Base-by-base conservation (phyloP, 345 rosid genomes). In the Lagerstroemia speciosa region DNA sequence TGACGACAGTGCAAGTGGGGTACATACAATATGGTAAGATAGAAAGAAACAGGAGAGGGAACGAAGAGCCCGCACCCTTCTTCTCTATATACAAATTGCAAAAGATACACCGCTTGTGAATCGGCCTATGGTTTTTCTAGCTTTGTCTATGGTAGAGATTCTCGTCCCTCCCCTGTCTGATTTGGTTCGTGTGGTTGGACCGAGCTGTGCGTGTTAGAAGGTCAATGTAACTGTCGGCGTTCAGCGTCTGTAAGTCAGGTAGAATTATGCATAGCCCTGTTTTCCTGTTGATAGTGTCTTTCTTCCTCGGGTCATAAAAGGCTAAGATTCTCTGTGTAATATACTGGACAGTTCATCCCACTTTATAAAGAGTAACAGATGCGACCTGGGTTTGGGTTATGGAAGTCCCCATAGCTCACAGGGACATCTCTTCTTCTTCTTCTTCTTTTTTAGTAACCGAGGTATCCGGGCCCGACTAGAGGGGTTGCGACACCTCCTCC, bases 101-200 rank as follows among this genome's bases (percentile, higher is more conserved):
- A 16, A 46, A 7, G 53, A 16, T 46, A 14, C n/a, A n/a, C 4
- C 53, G 16, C 53, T 46, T 19, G 53, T 46, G 53, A 46, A 46
- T 46, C 53, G 6, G 53, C 53, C 8, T 19, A 43, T 50, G 9
- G 26, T 50, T 43, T 33, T 46, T 37, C 36, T 40, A 29, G 38
- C 34, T n/a, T n/a, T n/a, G 48, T 34, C 36, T 31, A 32, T 58
- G 27, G 67, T 48, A 48, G 67, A 46, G 66, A 26, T 70, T 53
- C 62, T 22, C 22, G 62, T 63, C 20, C 26, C 34, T 37, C 60
- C 43, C 40, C 60, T 62, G 64, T n/a, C 71, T 53, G 37, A 61
- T 62, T 62, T 53, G 71, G 50, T 48, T 20, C 1, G n/a, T 48
- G 55, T 48, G 55, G 8, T 48, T 19, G 24, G 55, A 48, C 3